Evolutionary conservation across 371 early-diverging fungal genomes (phyloP).

Genomic region (Mortierella sp.): DNA sequence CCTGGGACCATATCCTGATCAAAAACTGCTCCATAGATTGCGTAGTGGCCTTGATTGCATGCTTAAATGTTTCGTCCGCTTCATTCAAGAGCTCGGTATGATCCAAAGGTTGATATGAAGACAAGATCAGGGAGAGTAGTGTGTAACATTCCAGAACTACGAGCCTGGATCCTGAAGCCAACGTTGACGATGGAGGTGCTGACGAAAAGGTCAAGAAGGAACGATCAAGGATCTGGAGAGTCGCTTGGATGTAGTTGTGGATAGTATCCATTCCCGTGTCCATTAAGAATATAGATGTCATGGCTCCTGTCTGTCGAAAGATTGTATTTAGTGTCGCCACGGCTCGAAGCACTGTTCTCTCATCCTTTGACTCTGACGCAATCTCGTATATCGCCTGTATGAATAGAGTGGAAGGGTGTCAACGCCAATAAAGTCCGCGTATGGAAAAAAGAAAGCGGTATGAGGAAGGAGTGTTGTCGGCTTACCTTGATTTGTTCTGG

Average conservation of each 20-base stretch:
- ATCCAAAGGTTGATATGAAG: slow-evolving; percentile 8
- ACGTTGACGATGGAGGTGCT: background rate
- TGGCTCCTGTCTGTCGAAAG: slow-evolving; percentile 26
- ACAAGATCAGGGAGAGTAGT: slow-evolving; percentile 17
- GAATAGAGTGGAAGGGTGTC: background rate
- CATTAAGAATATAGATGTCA: slow-evolving; percentile 19
- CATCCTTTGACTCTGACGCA: slow-evolving; percentile 24
- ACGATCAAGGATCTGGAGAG: slow-evolving; percentile 23
- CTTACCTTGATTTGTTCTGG: slow-evolving; percentile 40
- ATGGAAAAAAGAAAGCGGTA: background rate
- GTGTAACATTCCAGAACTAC: slow-evolving; percentile 29
- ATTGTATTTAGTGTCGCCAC: slow-evolving; percentile 23
- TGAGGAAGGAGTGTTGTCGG: background rate
- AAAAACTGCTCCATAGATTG: slow-evolving; percentile 33
- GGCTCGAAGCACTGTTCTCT: slow-evolving; percentile 28
- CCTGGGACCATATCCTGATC: slow-evolving; percentile 13
- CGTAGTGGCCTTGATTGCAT: slow-evolving; percentile 7
- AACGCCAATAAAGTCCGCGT: background rate
- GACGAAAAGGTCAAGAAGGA: slow-evolving; percentile 6
- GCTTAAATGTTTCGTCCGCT: slow-evolving; percentile 11
- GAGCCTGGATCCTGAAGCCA: slow-evolving; percentile 5
- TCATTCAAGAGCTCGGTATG: background rate
- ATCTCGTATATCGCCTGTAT: slow-evolving; percentile 34
- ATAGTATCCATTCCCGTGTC: slow-evolving; percentile 14
- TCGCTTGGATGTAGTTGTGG: slow-evolving; percentile 12